Base-by-base conservation (phyloP, 2,329 filamentous ascomycete species). In the Cryoendolithus antarcticus region DNA sequence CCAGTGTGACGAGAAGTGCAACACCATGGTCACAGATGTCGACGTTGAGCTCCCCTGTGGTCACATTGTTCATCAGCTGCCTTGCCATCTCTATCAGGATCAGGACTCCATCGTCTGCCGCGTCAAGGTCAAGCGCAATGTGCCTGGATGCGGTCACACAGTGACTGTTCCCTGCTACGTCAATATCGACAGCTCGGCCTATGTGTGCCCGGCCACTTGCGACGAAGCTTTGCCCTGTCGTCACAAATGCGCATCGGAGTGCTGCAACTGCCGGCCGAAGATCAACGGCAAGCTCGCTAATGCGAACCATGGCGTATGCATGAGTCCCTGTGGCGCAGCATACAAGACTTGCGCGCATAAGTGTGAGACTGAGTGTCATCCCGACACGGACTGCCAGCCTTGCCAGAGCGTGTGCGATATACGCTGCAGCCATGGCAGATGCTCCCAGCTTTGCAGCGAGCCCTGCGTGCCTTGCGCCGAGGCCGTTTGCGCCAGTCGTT, bases 391-490 rank as follows among this genome's bases (percentile, higher is more conserved):
- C 0, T 80, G 75, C 44, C 55, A 55, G 0, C 64, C 66, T 0
- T 80, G 75, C 49, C 9, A 46, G 1, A 45, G 50, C 9, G 56
- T 56, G 0, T 83, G 78, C 48, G 69, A 77, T 32, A 66, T 72
- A 9, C 57, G 58, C 2, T 82, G 77, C 54, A 60, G 53, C 12
- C 76, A 77, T 54, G 76, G 70, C 0, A 61, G 50, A 38, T 82
- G 79, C 50, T 54, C 49, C 11, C 66, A 66, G 40, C 53, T 52
- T 4, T 84, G 79, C 50, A 55, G 62, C 19, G 70, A 82, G 48
- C 69, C 75, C 1, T 83, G 79, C 48, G 54, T 61, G 2, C 78
- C 77, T 0, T 82, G 79, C 47, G 69, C 71, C 0, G 70, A 75
- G 44, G 56, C 58, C 12, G 46, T 52, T 1, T 82, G 77, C 46